Evolutionary conservation across 2,329 filamentous ascomycete genomes (phyloP), one percentile per base, ranked within the genome.

Genomic region (Parastagonospora nodorum): DNA sequence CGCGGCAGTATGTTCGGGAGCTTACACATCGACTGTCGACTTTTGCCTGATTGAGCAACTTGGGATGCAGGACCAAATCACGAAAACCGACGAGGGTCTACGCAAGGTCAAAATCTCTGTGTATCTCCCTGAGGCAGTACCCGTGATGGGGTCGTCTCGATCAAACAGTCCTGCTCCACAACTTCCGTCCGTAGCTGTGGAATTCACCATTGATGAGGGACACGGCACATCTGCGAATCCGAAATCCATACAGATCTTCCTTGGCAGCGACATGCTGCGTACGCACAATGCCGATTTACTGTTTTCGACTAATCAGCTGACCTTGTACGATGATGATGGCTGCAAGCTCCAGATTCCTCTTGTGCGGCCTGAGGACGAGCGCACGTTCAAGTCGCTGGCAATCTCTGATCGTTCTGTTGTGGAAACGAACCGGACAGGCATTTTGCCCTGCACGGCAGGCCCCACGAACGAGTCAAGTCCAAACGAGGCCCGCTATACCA

Each of bases 271-370:
- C 73, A 84, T 90, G 11, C 80, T 99, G 49, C 85, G 92, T 55
- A 82, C 88, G 8, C 90, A 96, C 68, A 96, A 89, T 59, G 93
- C 91, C 19, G 94, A 97, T 70, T 82, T 99, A 9, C 77, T 97
- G 16, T 90, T 99, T 64, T 97, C 94, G 0, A 90, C 92, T 58
- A 96, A 96, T 67, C 88, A 88, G 57, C 85, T 99, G 79, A 88
- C 89, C 0, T 79, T 97, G 27, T 92, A 92, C 61, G 90, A 95
- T 61, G 89, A 91, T 67, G 90, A 96, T 51, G 84, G 88, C 39
- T 91, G 89, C 70, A 94, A 93, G 66, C 79, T 97, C 10, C 92
- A 90, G 12, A 88, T 99, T 30, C 94, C 94, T 2, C 88, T 99
- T 60, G 92, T 96, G 35, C 86, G 94, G 27, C 94, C 94, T 0